These are phyloP conservation scores for Stephania cephalantha DNA, from an alignment of 164 flowering plant genomes.

Conservation along the genomic window DNA sequence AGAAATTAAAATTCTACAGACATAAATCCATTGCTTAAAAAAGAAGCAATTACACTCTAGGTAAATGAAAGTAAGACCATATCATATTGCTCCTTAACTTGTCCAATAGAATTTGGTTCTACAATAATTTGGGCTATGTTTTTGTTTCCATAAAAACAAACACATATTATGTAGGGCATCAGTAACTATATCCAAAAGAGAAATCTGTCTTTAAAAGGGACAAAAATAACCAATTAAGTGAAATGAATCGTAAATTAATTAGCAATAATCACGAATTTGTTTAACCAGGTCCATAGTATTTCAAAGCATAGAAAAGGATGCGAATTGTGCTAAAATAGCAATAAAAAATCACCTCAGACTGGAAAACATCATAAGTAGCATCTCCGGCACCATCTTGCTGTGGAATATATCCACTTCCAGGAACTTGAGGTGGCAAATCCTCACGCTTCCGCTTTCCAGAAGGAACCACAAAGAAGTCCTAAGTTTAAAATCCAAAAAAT, in stretches of 20 bases:
- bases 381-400: slow-evolving; percentile 97
- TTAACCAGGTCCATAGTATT: background rate
- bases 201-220: background rate
- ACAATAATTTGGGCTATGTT: too few species aligned
- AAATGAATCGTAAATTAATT: background rate
- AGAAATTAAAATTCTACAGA: too few species aligned
- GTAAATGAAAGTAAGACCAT: too few species aligned
- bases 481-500: slow-evolving; percentile 11
- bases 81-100: too few species aligned
- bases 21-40: too few species aligned
- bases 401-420: slow-evolving; percentile 65
- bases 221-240: background rate
- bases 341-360: slow-evolving; percentile 30
- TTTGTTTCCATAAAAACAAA: too few species aligned
- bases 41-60: too few species aligned
- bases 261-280: background rate
- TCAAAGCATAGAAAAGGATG: background rate
- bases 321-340: background rate
- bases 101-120: too few species aligned
- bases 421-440: slow-evolving; percentile 48
- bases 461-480: slow-evolving; percentile 69
- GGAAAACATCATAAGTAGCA: slow-evolving; percentile 29
- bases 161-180: too few species aligned
- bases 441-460: slow-evolving; percentile 88
- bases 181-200: background rate